Base-by-base conservation (phyloP, 768 basidiomycete species). In the Xerocomellus dryophilus region DNA sequence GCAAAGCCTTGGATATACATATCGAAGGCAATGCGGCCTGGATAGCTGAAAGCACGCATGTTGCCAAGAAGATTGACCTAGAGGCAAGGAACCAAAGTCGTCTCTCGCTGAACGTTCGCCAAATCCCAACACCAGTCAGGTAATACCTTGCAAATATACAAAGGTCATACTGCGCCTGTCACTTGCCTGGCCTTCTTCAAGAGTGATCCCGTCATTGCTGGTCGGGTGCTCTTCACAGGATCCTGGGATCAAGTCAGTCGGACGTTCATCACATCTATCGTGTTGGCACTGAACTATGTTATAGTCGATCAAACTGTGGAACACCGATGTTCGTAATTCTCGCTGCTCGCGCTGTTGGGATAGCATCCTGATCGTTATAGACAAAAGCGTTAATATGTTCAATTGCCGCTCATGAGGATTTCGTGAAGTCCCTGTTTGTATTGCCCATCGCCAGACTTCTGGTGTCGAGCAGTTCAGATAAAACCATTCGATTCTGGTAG, bases 401-500 rank as follows among this genome's bases (percentile, higher is more conserved):
- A 2, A 90, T 85, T 2, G 69, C 78, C 27, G 92, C 87, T 2
- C 96, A 99, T 65, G 74, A 78, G 0, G 96, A 99, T 71, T 99
- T 99, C 62, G 81, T 99, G 56, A 99, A 98, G 73, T 76, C 82
- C 39, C 72, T 98, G 21, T 77, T 86, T 41, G 83, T 91, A 43
- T 73, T 96, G 20, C 82, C 89, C 3, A 71, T 78, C 4, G 75
- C 85, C 8, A 71, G 75, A 10, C 71, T 98, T 6, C 74, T 98
- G 32, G 76, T 94, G 15, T 95, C 95, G 1, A 88, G 89, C 25
- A 84, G 93, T 40, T 96, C 96, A 2, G 96, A 99, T 71, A 93
- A 94, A 65, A 80, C 83, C 23, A 74, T 96, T 25, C 81, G 91
- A 55, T 77, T 97, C 62, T 98, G 95, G 95, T 93, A 68, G 53